Percentiles rank a stretch among this genome's conserved stretches.
These are phyloP conservation scores for Neurospora sp. DNA, from an alignment of 495 filamentous ascomycete species.

Conservation along the genomic window DNA sequence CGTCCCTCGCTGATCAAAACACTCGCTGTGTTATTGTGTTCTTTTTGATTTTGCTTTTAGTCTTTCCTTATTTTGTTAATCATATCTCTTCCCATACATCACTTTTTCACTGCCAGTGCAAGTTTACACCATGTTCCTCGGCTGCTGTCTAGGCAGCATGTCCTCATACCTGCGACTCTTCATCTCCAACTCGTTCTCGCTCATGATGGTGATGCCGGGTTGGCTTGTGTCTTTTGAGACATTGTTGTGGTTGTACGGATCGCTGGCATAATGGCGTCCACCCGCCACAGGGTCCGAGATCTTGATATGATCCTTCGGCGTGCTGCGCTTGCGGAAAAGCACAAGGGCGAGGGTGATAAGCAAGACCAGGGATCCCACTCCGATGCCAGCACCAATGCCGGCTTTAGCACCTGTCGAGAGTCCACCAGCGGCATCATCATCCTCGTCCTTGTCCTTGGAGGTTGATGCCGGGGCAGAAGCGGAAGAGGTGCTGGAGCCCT, in stretches of 20 bases:
- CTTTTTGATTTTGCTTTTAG: neutral
- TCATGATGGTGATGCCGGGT: neutral
- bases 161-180: conserved; percentile 38
- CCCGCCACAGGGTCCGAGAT: conserved; percentile 35
- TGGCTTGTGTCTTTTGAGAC: conserved; percentile 17
- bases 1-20: neutral
- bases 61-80: neutral
- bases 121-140: conserved; percentile 34
- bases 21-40: neutral
- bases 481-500: conserved; percentile 4
- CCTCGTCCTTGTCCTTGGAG: neutral
- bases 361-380: conserved; percentile 19
- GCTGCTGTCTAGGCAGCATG: conserved; percentile 31
- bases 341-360: conserved; percentile 18
- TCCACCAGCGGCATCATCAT: conserved; percentile 1
- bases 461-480: conserved; percentile 8
- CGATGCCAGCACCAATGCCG: conserved; percentile 34
- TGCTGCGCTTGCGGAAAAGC: conserved; percentile 22
- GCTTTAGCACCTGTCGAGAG: conserved; percentile 29
- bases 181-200: conserved; percentile 26
- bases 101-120: neutral
- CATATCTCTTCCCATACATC: neutral
- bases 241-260: conserved; percentile 19
- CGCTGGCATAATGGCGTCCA: conserved; percentile 18
- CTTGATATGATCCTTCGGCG: conserved; percentile 19